Base-by-base conservation (phyloP, 345 rosid genomes). In the Microthlaspi erraticum region DNA sequence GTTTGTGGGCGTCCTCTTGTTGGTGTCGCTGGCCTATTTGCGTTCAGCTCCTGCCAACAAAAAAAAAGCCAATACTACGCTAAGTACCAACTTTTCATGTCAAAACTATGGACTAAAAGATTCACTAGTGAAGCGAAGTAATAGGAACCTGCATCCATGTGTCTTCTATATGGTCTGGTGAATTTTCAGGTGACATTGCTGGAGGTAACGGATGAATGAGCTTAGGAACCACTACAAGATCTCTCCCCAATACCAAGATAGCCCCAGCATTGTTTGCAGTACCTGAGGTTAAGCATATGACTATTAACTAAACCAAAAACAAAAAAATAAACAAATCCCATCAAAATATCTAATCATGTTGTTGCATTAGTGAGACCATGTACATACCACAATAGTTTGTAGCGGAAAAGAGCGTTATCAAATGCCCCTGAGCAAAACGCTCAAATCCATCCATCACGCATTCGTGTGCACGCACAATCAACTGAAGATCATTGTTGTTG, bases 401-500 rank as follows among this genome's bases (percentile, higher is more conserved):
- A 57, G 97, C 97, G 1, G 97, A 91, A 82, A 91, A 91, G 76
- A 91, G 89, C 6, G 97, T 91, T 64, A 91, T 91, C 63, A 91
- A 80, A 79, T 91, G 97, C 67, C 97, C 97, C 74, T 91, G 96
- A 2, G 97, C 97, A 71, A 91, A 91, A 54, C 97, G 96, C 83
- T 91, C 97, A 74, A 91, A 91, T 46, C 97, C 97, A 80, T 91
- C 97, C 97, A 91, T 91, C 66, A 91, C 97, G 42, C 97, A 91
- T 80, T 91, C 97, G 49, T 91, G 97, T 55, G 97, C 97, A 56
- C 97, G 93, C 23, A 91, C 96, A 77, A 91, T 91, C 74, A 91
- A 79, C 79, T 91, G 96, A 46, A 91, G 96, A 77, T 91, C 97
- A 74, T 91, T 91, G 87, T 91, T 91, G 76, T 84, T 89, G 81